Evolutionary conservation across 2,329 filamentous ascomycete genomes (phyloP).

Genomic region (Cladobotryum protrusum): DNA sequence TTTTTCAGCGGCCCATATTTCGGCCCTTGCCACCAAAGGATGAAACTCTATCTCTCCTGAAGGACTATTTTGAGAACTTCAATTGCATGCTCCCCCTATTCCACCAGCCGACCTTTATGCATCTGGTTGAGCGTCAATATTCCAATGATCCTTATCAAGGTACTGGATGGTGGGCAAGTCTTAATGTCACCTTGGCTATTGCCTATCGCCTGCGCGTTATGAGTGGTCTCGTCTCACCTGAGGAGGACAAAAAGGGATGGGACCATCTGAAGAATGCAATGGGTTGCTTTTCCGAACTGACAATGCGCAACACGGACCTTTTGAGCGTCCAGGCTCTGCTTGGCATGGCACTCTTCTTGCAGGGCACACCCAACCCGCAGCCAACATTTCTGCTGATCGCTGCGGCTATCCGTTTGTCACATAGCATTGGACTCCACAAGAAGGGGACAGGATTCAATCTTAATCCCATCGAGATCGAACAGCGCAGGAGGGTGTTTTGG

Average conservation of each 20-base stretch:
- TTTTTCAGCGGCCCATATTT: slow-evolving; percentile 82
- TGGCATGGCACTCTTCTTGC: slow-evolving; percentile 90
- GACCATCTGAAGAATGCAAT: slow-evolving; percentile 94
- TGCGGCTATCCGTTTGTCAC: slow-evolving; percentile 81
- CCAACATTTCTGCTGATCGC: slow-evolving; percentile 88
- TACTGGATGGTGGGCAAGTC: slow-evolving; percentile 96
- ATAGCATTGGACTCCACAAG: slow-evolving; percentile 94
- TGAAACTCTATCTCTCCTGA: slow-evolving; percentile 82
- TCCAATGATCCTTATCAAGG: slow-evolving; percentile 88
- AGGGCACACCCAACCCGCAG: slow-evolving; percentile 94
- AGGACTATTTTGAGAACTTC: slow-evolving; percentile 97
- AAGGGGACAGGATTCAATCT: slow-evolving; percentile 87
- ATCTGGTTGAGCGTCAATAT: slow-evolving; percentile 90
- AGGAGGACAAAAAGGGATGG: slow-evolving; percentile 94
- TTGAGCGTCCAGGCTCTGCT: slow-evolving; percentile 90
- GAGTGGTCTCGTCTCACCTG: slow-evolving; percentile 84
- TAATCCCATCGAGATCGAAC: slow-evolving; percentile 89
- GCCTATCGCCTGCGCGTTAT: slow-evolving; percentile 88
- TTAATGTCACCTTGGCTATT: slow-evolving; percentile 92
- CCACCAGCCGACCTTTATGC: slow-evolving; percentile 97
- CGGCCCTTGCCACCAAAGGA: slow-evolving; percentile 74
- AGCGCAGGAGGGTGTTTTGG: slow-evolving; percentile 64
- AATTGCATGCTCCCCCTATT: slow-evolving; percentile 98
- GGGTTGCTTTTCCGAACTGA: slow-evolving; percentile 85
- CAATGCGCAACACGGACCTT: slow-evolving; percentile 92